phyloP scores from a whole-genome alignment of 257 asterid species.

The Solanum sparsipilum region DNA sequence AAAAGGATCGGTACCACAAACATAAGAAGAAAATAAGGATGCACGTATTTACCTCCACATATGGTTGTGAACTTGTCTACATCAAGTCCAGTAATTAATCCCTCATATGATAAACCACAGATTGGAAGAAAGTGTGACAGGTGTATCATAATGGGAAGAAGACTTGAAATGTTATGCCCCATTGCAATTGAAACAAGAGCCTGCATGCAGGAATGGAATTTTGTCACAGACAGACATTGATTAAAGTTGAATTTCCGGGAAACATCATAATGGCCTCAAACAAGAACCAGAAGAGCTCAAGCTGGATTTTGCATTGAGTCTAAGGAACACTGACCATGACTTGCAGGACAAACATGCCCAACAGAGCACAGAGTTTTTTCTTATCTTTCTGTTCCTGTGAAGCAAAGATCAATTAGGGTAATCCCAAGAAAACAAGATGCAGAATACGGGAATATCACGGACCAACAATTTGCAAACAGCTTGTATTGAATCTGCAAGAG shows the following conservation, averaged over 20 bases:
- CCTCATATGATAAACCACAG: conserved; percentile 58
- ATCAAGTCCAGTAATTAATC: conserved; percentile 55
- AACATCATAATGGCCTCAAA: background rate
- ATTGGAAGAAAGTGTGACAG: conserved; percentile 44
- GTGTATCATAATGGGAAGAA: conserved; percentile 41
- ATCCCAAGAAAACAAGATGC: background rate
- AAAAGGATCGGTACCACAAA: background rate
- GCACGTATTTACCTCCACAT: conserved; percentile 33
- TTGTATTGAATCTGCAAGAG: conserved; percentile 59
- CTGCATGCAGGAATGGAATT: conserved; percentile 31
- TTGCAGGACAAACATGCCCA: conserved; percentile 75
- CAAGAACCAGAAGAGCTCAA: conserved; percentile 6
- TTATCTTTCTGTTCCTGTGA: conserved; percentile 52
- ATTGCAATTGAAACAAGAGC: conserved; percentile 58
- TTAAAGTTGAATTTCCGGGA: background rate
- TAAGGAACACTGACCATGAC: conserved; percentile 57
- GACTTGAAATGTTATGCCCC: conserved; percentile 23
- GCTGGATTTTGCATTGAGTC: conserved; percentile 7
- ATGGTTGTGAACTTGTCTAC: conserved; percentile 31
- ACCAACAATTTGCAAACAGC: conserved; percentile 53
- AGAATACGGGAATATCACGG: conserved; percentile 9
- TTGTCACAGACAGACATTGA: conserved; percentile 2
- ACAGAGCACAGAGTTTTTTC: conserved; percentile 48
- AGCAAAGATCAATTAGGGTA: conserved; percentile 3
- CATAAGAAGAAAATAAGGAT: background rate